phyloP scores from a whole-genome alignment of 164 flowering plant species.

The Houttuynia cordata region DNA sequence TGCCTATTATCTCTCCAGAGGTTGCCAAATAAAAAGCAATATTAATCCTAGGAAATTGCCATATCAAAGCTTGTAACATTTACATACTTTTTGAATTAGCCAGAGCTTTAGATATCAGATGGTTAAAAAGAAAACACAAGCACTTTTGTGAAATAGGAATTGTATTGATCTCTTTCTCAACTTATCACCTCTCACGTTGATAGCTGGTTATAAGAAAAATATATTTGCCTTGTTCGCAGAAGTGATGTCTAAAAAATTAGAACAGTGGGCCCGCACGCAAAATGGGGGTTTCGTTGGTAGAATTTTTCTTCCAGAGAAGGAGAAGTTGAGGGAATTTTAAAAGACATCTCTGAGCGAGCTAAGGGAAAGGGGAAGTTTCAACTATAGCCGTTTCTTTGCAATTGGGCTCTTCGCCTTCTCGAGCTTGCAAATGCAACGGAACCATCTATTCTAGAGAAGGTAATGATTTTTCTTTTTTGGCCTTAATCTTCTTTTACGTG shows the following conservation, averaged over 20 bases:
- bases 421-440: constrained; percentile 86
- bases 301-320: constrained; percentile 79
- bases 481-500: no score
- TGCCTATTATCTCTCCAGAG: no score
- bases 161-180: no score
- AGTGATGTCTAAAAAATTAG: constrained; percentile 76
- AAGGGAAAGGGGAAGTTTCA: constrained; percentile 53
- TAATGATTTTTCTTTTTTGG: constrained; percentile 4
- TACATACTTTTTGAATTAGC: no score
- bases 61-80: no score
- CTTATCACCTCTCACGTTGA: neutral
- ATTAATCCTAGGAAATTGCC: no score
- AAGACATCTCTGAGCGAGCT: constrained; percentile 82
- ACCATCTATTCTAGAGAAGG: constrained; percentile 79
- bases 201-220: no score
- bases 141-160: neutral
- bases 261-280: constrained; percentile 90
- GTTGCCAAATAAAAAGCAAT: no score
- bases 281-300: constrained; percentile 51
- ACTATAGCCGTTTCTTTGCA: constrained; percentile 95
- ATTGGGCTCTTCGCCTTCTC: constrained; percentile 89
- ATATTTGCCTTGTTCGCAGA: constrained; percentile 22
- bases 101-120: no score
- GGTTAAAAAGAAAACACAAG: no score
- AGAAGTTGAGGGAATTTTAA: constrained; percentile 68